phyloP scores from a whole-genome alignment of 345 rosid species.

The Carallia pectinifolia region DNA sequence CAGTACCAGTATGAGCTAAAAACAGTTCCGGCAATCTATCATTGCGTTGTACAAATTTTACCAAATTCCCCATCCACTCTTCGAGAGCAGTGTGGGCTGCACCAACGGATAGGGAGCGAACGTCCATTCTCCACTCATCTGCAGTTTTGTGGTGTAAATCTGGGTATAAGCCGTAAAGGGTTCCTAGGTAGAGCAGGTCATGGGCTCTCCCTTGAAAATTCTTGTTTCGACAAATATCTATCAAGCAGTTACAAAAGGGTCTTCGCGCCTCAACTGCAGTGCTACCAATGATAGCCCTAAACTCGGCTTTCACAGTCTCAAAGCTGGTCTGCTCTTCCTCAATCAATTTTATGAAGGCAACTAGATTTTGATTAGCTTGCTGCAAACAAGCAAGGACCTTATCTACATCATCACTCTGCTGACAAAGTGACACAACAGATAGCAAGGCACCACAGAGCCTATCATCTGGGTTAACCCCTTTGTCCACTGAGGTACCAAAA shows the following conservation, averaged over 20 bases:
- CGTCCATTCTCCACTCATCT: conserved; percentile 82
- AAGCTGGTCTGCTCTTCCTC: conserved; percentile 43
- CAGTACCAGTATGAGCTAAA: conserved; percentile 75
- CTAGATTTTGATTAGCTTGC: conserved; percentile 63
- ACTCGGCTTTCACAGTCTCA: conserved; percentile 59
- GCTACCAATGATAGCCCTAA: conserved; percentile 49
- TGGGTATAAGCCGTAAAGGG: conserved; percentile 69
- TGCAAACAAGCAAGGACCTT: conserved; percentile 69
- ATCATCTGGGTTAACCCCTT: conserved; percentile 74
- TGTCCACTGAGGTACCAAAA: conserved; percentile 40
- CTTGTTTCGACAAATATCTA: conserved; percentile 68
- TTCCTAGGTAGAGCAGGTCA: conserved; percentile 87
- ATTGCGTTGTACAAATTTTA: conserved; percentile 50
- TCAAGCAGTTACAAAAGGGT: conserved; percentile 88
- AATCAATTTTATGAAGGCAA: conserved; percentile 48
- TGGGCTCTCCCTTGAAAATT: conserved; percentile 60
- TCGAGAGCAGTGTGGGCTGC: conserved; percentile 88
- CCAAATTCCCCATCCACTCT: conserved; percentile 81
- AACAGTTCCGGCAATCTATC: conserved; percentile 72
- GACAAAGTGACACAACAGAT: conserved; percentile 69
- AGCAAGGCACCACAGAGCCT: conserved; percentile 86
- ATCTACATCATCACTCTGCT: conserved; percentile 43
- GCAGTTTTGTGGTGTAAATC: conserved; percentile 65
- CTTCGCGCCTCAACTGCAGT: conserved; percentile 69
- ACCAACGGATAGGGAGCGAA: conserved; percentile 76